Percentiles rank a stretch among this genome's conserved stretches.
Evolutionary conservation across 305 asterid genomes (phyloP).

Genomic region (Fraxinus angustifolia): DNA sequence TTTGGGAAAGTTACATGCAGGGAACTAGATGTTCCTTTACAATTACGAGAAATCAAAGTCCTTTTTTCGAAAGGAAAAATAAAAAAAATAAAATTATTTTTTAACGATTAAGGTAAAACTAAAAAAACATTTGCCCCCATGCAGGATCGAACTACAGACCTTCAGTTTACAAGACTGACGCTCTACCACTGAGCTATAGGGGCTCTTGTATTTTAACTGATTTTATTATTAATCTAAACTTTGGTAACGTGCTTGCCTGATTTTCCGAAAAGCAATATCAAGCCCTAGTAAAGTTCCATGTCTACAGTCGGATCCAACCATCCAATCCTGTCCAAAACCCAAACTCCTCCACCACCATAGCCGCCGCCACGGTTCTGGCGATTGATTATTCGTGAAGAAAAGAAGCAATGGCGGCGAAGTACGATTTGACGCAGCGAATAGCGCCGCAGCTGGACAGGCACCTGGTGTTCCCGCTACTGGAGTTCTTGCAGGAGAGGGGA

Average conservation of each 20-base stretch:
- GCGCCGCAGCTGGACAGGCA: constrained; percentile 90
- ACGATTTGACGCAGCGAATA: constrained; percentile 68
- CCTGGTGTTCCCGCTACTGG: constrained; percentile 77
- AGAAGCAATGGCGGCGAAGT: constrained; percentile 57
- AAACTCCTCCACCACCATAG: neutral
- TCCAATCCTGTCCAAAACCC: neutral
- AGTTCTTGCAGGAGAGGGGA: constrained; percentile 74
- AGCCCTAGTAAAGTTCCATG: neutral
- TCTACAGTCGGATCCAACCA: neutral
- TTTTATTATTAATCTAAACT: neutral
- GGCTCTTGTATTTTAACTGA: constrained; percentile 29
- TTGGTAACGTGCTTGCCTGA: neutral
- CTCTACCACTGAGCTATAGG: constrained; percentile 99
- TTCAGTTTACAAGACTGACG: constrained; percentile 99
- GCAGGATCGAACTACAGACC: constrained; percentile 97
- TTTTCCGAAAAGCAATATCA: neutral
- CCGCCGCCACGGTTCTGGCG: neutral
- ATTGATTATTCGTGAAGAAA: neutral
- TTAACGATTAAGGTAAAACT: neutral
- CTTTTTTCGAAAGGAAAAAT: neutral
- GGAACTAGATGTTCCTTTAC: neutral
- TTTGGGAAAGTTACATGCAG: neutral
- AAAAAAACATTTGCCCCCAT: constrained; percentile 52
- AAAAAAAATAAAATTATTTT: neutral
- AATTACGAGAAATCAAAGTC: neutral